A percentile compares a stretch with the other conserved stretches of the same genome.
Evolutionary conservation across 257 asterid species (phyloP).

Genomic region (Misopates orontium): DNA sequence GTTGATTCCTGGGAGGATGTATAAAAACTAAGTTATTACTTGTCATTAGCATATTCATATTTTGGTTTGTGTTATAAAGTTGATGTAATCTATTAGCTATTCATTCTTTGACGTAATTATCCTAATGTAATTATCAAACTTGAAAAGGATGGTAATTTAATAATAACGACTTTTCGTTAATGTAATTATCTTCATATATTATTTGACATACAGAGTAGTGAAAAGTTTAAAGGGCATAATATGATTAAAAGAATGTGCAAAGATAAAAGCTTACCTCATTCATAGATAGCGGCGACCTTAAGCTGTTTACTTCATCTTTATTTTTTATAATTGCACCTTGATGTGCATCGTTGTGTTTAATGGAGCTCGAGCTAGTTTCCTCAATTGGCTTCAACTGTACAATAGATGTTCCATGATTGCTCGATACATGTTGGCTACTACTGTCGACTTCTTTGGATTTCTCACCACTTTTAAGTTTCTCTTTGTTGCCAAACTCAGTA

Average conservation of each 20-base stretch:
- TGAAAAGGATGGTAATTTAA: too few relatives aligned
- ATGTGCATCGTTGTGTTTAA: constrained; percentile 8
- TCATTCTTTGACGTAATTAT: too few relatives aligned
- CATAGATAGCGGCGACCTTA: not conserved
- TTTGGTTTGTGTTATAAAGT: too few relatives aligned
- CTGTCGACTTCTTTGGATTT: constrained; percentile 15
- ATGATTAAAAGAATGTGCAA: not conserved
- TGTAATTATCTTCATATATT: too few relatives aligned
- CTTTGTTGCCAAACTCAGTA: not conserved
- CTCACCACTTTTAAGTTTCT: not conserved
- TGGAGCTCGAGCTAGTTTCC: constrained; percentile 24
- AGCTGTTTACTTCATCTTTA: not conserved
- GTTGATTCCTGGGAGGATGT: constrained; percentile 27
- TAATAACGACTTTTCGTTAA: too few relatives aligned
- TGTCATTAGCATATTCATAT: too few relatives aligned
- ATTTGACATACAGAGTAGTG: too few relatives aligned
- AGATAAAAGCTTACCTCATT: constrained; percentile 16
- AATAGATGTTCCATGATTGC: constrained; percentile 21
- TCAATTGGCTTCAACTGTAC: constrained; percentile 9
- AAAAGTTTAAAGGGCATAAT: too few relatives aligned
- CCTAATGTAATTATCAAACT: too few relatives aligned
- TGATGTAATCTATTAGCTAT: too few relatives aligned
- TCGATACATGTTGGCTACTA: constrained; percentile 10
- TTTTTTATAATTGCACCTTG: not conserved
- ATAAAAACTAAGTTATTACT: too few relatives aligned